A percentile compares a stretch with the other conserved stretches of the same genome.
Conservation (phyloP, 2,329 filamentous ascomycete species). For the Fusarium sp. region DNA sequence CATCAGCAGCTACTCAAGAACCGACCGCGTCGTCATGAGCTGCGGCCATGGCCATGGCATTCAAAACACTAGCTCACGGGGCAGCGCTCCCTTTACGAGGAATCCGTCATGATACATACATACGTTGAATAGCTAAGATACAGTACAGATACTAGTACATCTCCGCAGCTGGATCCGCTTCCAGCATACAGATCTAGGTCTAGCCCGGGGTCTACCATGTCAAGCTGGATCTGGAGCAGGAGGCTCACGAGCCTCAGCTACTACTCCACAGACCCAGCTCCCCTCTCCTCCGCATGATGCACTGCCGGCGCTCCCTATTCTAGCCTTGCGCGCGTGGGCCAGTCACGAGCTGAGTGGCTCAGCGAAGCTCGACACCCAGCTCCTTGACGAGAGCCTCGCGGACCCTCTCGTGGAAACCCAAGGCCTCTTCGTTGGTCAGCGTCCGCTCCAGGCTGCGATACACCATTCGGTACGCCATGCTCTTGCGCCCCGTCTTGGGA, state of each 20-base stretch:
- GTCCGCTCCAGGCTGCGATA: slow-evolving; percentile 94
- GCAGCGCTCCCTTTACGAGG: neutral
- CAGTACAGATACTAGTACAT: slow-evolving; percentile 23
- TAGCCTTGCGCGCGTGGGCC: neutral
- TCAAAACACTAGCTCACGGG: slow-evolving; percentile 7
- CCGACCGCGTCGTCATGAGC: neutral
- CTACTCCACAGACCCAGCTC: slow-evolving; percentile 38
- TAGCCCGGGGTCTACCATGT: slow-evolving; percentile 21
- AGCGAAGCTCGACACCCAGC: slow-evolving; percentile 76
- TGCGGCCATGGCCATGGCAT: slow-evolving; percentile 1
- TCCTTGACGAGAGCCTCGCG: slow-evolving; percentile 71
- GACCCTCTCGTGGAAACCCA: slow-evolving; percentile 78
- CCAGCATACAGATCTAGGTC: slow-evolving; percentile 16
- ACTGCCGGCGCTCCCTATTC: neutral
- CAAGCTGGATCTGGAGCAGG: slow-evolving; percentile 23
- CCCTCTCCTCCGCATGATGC: slow-evolving; percentile 3
- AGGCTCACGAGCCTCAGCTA: slow-evolving; percentile 25
- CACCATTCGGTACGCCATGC: slow-evolving; percentile 91
- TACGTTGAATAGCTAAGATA: neutral
- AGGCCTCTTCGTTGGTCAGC: slow-evolving; percentile 84
- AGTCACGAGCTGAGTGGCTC: slow-evolving; percentile 7
- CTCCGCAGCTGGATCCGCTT: slow-evolving; percentile 13
- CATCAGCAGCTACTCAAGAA: neutral
- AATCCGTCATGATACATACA: slow-evolving; percentile 2
- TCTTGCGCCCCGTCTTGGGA: slow-evolving; percentile 83